phyloP scores from a whole-genome alignment of 1,284 basidiomycete genomes.

The Hemileia vastatrix region DNA sequence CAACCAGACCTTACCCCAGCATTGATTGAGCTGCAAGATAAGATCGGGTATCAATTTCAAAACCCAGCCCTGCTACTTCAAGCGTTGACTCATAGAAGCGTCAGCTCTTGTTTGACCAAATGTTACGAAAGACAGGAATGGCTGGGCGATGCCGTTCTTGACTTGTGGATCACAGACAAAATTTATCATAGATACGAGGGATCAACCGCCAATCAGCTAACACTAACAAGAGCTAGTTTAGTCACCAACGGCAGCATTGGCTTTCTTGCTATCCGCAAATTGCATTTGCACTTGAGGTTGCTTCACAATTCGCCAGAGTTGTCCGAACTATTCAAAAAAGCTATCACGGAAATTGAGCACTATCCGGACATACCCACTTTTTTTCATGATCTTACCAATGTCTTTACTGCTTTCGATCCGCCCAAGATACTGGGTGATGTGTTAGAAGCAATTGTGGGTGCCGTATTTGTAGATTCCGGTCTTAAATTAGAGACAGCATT shows the following conservation, averaged over 20 bases:
- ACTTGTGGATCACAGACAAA: conserved; percentile 62
- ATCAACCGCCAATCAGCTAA: conserved; percentile 64
- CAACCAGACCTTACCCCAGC: not conserved
- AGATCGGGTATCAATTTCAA: conserved; percentile 61
- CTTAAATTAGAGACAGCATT: conserved; percentile 60
- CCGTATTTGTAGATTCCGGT: conserved; percentile 66
- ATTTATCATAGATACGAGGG: conserved; percentile 59
- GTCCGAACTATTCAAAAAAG: conserved; percentile 54
- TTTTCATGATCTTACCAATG: conserved; percentile 55
- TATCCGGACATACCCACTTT: conserved; percentile 42
- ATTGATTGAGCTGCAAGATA: conserved; percentile 55
- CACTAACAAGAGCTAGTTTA: conserved; percentile 58
- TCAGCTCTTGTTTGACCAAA: conserved; percentile 52
- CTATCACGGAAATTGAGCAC: conserved; percentile 54
- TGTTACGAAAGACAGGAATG: conserved; percentile 77
- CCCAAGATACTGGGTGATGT: conserved; percentile 68
- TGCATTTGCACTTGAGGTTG: conserved; percentile 60
- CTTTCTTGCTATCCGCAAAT: conserved; percentile 55
- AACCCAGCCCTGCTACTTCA: conserved; percentile 57
- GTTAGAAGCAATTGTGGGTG: conserved; percentile 72
- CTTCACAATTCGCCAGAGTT: conserved; percentile 62
- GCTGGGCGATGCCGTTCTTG: conserved; percentile 70
- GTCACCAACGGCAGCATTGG: conserved; percentile 66
- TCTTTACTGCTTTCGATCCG: conserved; percentile 68
- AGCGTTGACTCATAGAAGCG: conserved; percentile 70